Conservation (phyloP, 495 filamentous ascomycete species). For the Clavariopsis aquatica region DNA sequence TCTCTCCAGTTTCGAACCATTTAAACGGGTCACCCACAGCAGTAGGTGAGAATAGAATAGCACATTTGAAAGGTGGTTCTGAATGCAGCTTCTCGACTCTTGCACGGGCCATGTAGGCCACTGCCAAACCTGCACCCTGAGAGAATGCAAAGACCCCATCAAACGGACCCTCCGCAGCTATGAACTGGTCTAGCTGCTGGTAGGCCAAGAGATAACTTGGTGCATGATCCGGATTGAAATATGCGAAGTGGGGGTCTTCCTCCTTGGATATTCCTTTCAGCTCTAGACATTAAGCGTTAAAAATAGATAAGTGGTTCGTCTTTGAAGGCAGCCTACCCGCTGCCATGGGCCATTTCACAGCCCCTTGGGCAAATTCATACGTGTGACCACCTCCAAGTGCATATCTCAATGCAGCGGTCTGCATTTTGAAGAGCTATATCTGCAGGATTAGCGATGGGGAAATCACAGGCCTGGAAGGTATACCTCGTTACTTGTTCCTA, state of each 20-base stretch:
- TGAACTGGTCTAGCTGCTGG: constrained; percentile 6
- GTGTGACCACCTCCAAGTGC: too few species aligned
- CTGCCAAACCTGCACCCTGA: constrained; percentile 36
- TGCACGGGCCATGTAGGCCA: neutral
- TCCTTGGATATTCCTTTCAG: neutral
- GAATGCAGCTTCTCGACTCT: neutral
- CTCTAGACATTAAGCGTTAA: too few species aligned
- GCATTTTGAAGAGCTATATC: too few species aligned
- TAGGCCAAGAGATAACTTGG: neutral
- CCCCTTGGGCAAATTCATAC: neutral
- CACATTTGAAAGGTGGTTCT: neutral
- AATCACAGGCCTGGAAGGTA: too few species aligned
- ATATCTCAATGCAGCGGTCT: too few species aligned
- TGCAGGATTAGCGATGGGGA: too few species aligned
- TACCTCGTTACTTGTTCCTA: too few species aligned
- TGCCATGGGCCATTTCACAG: neutral
- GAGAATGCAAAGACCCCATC: constrained; percentile 47
- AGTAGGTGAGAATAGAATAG: neutral
- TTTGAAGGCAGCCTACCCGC: neutral
- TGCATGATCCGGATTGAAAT: neutral
- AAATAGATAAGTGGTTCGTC: neutral
- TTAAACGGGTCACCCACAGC: neutral
- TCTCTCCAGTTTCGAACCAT: neutral
- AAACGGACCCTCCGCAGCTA: constrained; percentile 42
- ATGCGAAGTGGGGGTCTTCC: neutral